phyloP scores from a whole-genome alignment of 345 rosid genomes.

The Arabis alpina region DNA sequence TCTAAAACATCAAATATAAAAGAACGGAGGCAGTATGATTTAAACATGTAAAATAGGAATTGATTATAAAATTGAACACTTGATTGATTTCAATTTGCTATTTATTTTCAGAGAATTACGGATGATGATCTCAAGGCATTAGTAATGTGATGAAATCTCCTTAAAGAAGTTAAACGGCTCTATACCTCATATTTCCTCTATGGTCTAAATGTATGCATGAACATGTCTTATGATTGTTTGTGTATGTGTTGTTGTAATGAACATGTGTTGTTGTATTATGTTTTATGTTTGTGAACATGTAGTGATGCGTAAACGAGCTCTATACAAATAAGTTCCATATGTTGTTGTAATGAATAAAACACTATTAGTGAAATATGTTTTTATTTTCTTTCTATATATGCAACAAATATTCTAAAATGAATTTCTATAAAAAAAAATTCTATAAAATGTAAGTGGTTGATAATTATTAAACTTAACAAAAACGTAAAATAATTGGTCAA shows the following conservation, averaged over 20 bases:
- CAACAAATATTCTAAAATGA: too few relatives aligned
- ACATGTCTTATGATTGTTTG: not conserved
- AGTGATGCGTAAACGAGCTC: too few relatives aligned
- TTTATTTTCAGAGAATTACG: conserved; percentile 35
- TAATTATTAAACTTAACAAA: not conserved
- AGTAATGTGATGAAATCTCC: conserved; percentile 15
- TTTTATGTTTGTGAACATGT: too few relatives aligned
- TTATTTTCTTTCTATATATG: too few relatives aligned
- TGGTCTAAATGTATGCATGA: conserved; percentile 11
- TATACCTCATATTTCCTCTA: conserved; percentile 18
- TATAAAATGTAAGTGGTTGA: not conserved
- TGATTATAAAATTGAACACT: conserved; percentile 2
- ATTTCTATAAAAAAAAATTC: too few relatives aligned
- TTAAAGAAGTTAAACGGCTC: conserved; percentile 7
- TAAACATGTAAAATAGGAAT: not conserved
- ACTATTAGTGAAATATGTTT: too few relatives aligned
- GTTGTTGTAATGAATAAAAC: not conserved
- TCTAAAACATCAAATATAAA: too few relatives aligned
- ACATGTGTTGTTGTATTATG: too few relatives aligned
- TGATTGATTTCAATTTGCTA: not conserved
- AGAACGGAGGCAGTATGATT: too few relatives aligned
- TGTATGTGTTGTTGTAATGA: not conserved
- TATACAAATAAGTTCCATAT: not conserved
- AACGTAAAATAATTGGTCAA: too few relatives aligned
- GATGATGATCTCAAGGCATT: conserved; percentile 36